phyloP scores from a whole-genome alignment of 108 stramenopile genomes.

The Skeletonema marinoi region DNA sequence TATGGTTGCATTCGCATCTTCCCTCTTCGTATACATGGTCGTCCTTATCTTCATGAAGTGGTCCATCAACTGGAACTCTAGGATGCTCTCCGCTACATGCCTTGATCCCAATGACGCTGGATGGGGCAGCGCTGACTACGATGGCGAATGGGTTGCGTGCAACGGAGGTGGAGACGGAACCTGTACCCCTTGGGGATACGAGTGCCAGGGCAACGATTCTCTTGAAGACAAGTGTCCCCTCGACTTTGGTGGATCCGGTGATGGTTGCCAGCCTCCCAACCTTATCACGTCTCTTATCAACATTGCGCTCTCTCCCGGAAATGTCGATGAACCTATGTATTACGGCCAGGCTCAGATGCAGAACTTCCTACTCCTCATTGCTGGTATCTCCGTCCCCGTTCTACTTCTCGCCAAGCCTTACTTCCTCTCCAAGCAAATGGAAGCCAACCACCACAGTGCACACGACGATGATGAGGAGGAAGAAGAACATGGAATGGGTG shows the following conservation, averaged over 20 bases:
- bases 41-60: constrained; percentile 98
- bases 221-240: constrained; percentile 84
- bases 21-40: constrained; percentile 98
- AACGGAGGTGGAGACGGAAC: constrained; percentile 56
- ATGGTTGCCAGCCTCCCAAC: constrained; percentile 97
- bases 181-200: constrained; percentile 86
- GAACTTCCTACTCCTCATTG: constrained; percentile 86
- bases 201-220: constrained; percentile 63
- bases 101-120: constrained; percentile 66
- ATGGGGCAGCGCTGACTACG: constrained; percentile 78
- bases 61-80: constrained; percentile 95
- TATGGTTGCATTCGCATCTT: constrained; percentile 92
- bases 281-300: constrained; percentile 97
- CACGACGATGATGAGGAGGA: constrained; percentile 73
- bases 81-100: constrained; percentile 95
- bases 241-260: constrained; percentile 91
- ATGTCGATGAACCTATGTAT: constrained; percentile 95
- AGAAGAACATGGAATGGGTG: constrained; percentile 90
- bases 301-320: constrained; percentile 95
- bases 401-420: constrained; percentile 95
- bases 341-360: constrained; percentile 87
- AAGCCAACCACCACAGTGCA: constrained; percentile 58
- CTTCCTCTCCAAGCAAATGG: constrained; percentile 68
- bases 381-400: constrained; percentile 90
- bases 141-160: constrained; percentile 75